Conservation (phyloP, 1,284 basidiomycete genomes). For the Bjerkandera adusta region DNA sequence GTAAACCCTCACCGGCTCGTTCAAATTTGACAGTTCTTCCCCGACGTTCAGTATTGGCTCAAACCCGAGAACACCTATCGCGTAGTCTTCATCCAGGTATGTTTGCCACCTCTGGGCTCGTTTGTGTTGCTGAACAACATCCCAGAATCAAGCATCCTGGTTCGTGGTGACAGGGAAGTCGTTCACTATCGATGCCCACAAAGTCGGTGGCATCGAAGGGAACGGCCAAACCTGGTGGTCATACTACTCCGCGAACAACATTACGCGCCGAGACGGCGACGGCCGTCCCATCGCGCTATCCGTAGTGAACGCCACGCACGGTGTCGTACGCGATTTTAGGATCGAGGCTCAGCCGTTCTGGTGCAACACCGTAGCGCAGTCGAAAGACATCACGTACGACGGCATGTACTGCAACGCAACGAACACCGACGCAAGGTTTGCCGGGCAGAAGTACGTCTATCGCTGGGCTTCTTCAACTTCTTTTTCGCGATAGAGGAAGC, state of each 20-base stretch:
- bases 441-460: slow-evolving; percentile 48
- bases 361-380: slow-evolving; percentile 59
- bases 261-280: slow-evolving; percentile 50
- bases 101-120: slow-evolving; percentile 11
- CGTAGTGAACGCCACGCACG: slow-evolving; percentile 47
- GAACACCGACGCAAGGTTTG: slow-evolving; percentile 49
- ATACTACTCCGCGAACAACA: slow-evolving; percentile 36
- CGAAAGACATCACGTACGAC: slow-evolving; percentile 54
- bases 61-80: slow-evolving; percentile 53
- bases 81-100: slow-evolving; percentile 60
- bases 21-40: slow-evolving; percentile 41
- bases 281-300: slow-evolving; percentile 64
- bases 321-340: slow-evolving; percentile 46
- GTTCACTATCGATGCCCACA: slow-evolving; percentile 59
- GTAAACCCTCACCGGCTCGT: not conserved
- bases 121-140: not conserved
- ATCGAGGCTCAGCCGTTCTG: slow-evolving; percentile 65
- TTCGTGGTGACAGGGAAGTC: slow-evolving; percentile 60
- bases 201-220: slow-evolving; percentile 61
- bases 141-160: slow-evolving; percentile 63
- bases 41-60: slow-evolving; percentile 62
- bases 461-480: not conserved
- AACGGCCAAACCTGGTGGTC: slow-evolving; percentile 58
- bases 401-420: slow-evolving; percentile 63
- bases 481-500: slow-evolving; percentile 3